Evolutionary conservation across 106 monocot species (phyloP).

Genomic region (Acorus gramineus): DNA sequence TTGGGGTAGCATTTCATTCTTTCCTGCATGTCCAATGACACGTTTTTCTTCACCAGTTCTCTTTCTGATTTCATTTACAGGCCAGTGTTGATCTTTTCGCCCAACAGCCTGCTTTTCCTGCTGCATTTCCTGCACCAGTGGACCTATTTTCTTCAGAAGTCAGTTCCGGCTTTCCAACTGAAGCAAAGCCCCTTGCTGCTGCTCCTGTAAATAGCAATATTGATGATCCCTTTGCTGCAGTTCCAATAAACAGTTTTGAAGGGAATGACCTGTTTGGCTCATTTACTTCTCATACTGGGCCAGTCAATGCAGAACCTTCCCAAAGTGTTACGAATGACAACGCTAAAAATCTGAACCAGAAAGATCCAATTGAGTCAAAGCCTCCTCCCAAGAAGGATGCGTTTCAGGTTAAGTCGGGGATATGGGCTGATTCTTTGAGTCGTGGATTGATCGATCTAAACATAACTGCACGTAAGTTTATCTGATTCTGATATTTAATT

Average conservation of each 20-base stretch:
- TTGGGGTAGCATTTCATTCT: too few relatives aligned
- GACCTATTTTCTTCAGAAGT: conserved; percentile 40
- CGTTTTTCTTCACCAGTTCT: background rate
- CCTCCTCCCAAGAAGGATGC: background rate
- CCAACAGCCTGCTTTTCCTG: conserved; percentile 28
- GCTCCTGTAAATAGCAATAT: background rate
- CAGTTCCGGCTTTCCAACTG: conserved; percentile 15
- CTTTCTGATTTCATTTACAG: conserved; percentile 20
- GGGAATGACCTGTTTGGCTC: conserved; percentile 14
- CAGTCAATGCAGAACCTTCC: background rate
- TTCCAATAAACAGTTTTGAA: background rate
- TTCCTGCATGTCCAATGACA: background rate
- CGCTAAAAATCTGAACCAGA: background rate
- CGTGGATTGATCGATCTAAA: conserved; percentile 6
- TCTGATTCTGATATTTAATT: background rate
- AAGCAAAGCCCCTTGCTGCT: conserved; percentile 13
- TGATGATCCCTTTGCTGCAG: background rate
- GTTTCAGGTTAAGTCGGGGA: conserved; percentile 2
- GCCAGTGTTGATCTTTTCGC: conserved; percentile 52
- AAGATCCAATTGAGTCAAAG: background rate
- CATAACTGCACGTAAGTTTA: conserved; percentile 9
- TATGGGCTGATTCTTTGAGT: conserved; percentile 4
- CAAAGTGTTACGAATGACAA: background rate
- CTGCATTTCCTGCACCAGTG: conserved; percentile 31
- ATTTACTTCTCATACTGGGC: background rate